Percentiles rank a stretch among this genome's conserved stretches.
Evolutionary conservation across 192 early-diverging fungal genomes (phyloP).

Genomic region (Spinellus fusiger): DNA sequence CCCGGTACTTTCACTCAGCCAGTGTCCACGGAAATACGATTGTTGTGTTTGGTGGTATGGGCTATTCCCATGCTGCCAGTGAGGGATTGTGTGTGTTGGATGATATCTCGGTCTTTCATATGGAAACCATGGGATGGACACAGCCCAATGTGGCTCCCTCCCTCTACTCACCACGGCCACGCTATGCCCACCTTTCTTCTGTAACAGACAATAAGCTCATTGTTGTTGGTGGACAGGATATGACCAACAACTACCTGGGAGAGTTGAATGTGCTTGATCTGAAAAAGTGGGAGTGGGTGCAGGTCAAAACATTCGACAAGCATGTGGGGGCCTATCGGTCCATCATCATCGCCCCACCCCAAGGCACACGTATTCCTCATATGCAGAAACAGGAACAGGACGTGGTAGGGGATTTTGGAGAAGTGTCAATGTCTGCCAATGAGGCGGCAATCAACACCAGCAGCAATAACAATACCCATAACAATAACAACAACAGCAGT

Average conservation of each 20-base stretch:
- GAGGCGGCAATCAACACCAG: not conserved
- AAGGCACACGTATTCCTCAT: conserved; percentile 6
- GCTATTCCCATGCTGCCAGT: conserved; percentile 45
- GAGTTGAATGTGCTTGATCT: conserved; percentile 77
- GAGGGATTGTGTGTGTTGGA: conserved; percentile 62
- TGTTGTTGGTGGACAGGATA: conserved; percentile 73
- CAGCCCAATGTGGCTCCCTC: conserved; percentile 39
- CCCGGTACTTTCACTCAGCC: conserved; percentile 75
- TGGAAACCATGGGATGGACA: conserved; percentile 64
- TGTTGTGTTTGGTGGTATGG: conserved; percentile 79
- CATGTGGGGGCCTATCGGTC: conserved; percentile 78
- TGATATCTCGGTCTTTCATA: conserved; percentile 63
- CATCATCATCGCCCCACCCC: conserved; percentile 49
- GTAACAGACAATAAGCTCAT: conserved; percentile 58
- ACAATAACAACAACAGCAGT: not conserved
- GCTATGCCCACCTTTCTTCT: conserved; percentile 75
- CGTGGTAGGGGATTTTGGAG: not conserved
- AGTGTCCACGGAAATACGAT: conserved; percentile 63
- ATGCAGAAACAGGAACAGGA: conserved; percentile 3
- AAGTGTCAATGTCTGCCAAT: too few species aligned
- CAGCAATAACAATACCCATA: not conserved
- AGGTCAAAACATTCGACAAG: conserved; percentile 59
- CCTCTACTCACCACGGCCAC: conserved; percentile 51
- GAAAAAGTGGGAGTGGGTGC: conserved; percentile 59
- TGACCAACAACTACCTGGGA: conserved; percentile 69